Evolutionary conservation across 139 green algal species (phyloP).

Genomic region (Bryopsis sp.): DNA sequence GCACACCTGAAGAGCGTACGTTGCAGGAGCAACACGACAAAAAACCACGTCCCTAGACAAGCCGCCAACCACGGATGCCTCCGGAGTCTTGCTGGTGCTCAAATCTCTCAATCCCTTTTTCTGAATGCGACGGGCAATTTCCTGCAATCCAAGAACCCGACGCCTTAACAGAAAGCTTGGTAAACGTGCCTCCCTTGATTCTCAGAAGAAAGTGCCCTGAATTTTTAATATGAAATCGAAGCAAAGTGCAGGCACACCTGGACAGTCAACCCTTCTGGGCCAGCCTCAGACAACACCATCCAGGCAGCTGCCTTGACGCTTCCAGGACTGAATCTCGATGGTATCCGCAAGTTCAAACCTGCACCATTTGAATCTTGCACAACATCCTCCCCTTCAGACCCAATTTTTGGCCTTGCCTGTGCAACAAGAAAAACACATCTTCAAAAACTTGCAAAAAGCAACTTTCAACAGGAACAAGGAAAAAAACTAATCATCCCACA

Average conservation of each 20-base stretch:
- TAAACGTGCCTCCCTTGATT: too few species aligned
- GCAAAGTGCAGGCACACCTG: too few species aligned
- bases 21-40: constrained; percentile 49
- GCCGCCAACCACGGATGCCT: constrained; percentile 53
- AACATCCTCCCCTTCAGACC: constrained; percentile 71
- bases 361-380: constrained; percentile 30
- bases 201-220: too few species aligned
- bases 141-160: too few species aligned
- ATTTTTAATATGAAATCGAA: too few species aligned
- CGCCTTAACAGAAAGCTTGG: too few species aligned
- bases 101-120: constrained; percentile 68
- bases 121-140: constrained; percentile 71
- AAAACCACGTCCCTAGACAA: constrained; percentile 79
- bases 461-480: too few species aligned
- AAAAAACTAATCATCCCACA: too few species aligned
- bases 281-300: constrained; percentile 62
- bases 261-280: constrained; percentile 53
- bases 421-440: too few species aligned
- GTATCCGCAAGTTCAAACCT: constrained; percentile 53
- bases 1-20: constrained; percentile 61
- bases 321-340: constrained; percentile 43
- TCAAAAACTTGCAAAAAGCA: too few species aligned
- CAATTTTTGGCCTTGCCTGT: too few species aligned
- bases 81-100: constrained; percentile 39
- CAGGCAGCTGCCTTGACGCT: constrained; percentile 80